Conservation (phyloP, 2,329 filamentous ascomycete genomes). For the Acrodontium crateriforme region DNA sequence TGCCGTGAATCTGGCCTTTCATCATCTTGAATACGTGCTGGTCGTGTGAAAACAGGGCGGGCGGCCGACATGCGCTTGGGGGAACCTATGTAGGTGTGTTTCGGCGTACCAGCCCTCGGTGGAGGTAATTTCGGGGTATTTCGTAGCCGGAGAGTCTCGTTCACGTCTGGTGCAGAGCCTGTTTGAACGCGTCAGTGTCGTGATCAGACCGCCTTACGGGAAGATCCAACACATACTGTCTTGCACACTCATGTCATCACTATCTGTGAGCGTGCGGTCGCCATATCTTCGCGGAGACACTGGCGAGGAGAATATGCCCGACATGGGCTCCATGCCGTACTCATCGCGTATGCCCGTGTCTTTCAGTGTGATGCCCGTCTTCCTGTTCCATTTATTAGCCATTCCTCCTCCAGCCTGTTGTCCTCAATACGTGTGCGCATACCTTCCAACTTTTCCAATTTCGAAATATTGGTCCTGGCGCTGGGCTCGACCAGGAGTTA, state of each 20-base stretch:
- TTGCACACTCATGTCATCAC: constrained; percentile 43
- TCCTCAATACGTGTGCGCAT: constrained; percentile 6
- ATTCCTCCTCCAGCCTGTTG: neutral
- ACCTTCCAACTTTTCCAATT: constrained; percentile 22
- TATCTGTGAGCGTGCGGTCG: constrained; percentile 12
- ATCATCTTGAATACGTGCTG: too few relatives aligned
- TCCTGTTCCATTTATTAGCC: constrained; percentile 45
- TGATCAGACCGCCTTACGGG: too few relatives aligned
- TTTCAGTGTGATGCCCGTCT: constrained; percentile 73
- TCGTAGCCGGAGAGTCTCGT: constrained; percentile 27
- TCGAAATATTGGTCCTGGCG: constrained; percentile 23
- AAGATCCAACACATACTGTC: constrained; percentile 45
- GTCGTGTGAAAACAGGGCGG: constrained; percentile 29
- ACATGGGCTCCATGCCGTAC: constrained; percentile 79
- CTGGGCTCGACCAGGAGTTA: constrained; percentile 16
- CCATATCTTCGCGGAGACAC: constrained; percentile 39
- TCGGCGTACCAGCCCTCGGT: constrained; percentile 43
- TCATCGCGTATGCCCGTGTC: constrained; percentile 75
- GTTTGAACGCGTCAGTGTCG: too few relatives aligned
- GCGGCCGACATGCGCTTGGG: constrained; percentile 48
- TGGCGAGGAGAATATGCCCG: constrained; percentile 80
- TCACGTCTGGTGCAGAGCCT: constrained; percentile 39
- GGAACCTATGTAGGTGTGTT: constrained; percentile 48
- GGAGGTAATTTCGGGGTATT: constrained; percentile 35
- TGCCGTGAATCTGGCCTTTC: neutral